Evolutionary conservation across 495 filamentous ascomycete genomes (phyloP), one percentile per base, ranked within the genome.

Genomic region (Neurospora sp.): DNA sequence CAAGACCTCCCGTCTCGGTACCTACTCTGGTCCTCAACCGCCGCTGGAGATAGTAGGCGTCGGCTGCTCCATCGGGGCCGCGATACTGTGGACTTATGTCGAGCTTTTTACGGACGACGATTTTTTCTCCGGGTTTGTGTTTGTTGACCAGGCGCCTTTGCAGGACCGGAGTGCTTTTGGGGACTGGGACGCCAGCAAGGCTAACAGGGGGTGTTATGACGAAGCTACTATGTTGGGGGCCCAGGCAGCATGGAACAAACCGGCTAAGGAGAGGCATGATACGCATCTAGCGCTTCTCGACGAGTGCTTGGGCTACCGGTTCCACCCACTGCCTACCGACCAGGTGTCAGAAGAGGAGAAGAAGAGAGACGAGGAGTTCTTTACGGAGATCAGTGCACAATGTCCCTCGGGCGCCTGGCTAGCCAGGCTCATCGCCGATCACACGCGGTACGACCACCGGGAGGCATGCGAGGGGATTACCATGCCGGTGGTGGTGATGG

Each of bases 131-230:
- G 81, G 81, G 3, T 75, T 81, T 27, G 74, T 85, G 2, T 84
- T 86, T 61, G 83, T 85, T 8, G 84, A 86, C 77, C 84, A 86
- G 69, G 81, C 81, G 1, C 84, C 84, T 20, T 75, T 85, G 8
- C 84, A 86, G 74, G 82, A 86, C 61, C 77, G 35, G 35, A 37
- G 35, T 6, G 4, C 0, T 0, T 37, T 37, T 37, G 35, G 35
- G 35, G 35, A 37, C 0, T 37, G 80, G 76, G 68, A 73, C 16
- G 71, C 69, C 8, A 71, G 68, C 18, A 76, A 74, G 38, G 77
- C 78, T 22, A 82, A 86, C 72, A 70, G 71, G 0, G 81, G 80
- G 0, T 83, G 83, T 72, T 85, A 81, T 42, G 78, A 81, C 65
- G 78, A 83, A 73, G n/a, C 47, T 0, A 82, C 80, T 0, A 75